Base-by-base conservation (phyloP, 768 basidiomycete genomes). In the Hericium coralloides region DNA sequence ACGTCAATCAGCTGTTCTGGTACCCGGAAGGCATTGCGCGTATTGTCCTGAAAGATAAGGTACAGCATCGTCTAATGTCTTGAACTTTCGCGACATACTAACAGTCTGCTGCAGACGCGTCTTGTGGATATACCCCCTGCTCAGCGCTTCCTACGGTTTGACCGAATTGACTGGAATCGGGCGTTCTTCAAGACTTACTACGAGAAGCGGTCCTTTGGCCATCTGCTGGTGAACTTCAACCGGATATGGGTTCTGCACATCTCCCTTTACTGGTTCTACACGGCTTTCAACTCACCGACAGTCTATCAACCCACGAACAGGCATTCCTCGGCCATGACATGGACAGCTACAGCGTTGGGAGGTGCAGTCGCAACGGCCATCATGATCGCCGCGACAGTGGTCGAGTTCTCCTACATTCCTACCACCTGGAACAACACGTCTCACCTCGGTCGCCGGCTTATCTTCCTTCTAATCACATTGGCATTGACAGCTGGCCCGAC, bases 141-240 rank as follows among this genome's bases (percentile, higher is more conserved):
- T 0, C 89, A 95, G 66, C 84, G 97, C 38, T 99, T 94, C 73
- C 94, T 95, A 89, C 91, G 88, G 69, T 95, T 99, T 61, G 93
- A 95, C 70, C 84, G 91, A 52, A 85, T 99, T 64, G 95, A 98
- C 60, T 99, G 97, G 97, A 87, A 88, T 66, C 79, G 86, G 25
- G 95, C 86, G 3, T 98, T 98, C 73, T 97, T 94, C 89, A 98
- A 99, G 77, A 98, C 95, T 0, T 99, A 98, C 72, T 93, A 87
- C 61, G 97, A 99, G 72, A 93, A 94, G 67, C 92, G 97, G 31
- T 95, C 95, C 0, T 92, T 95, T 70, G 89, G 93, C 41, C 97
- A 99, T 70, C 79, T 98, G 1, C 81, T 98, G 58, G 95, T 99
- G 80, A 98, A 99, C 79, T 99, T 99, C 78, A 98, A 98, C 75